Conservation (phyloP, 441 rosid species). For the Croton laevigatus region DNA sequence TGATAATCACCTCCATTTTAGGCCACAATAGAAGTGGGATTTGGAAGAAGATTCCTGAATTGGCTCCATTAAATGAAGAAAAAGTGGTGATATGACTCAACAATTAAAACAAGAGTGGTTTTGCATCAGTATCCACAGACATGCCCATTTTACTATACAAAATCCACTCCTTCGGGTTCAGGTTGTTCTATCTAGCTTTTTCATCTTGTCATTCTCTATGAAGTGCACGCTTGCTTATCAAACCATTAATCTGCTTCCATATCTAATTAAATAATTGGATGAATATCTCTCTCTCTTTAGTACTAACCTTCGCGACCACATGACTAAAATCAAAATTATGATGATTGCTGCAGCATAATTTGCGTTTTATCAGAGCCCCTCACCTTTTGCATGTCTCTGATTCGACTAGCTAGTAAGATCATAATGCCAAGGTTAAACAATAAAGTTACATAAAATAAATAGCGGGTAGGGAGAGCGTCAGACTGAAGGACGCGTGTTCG, state of each 20-base stretch:
- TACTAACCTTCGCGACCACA: neutral
- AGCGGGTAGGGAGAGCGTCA: constrained; percentile 99
- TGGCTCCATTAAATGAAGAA: too few relatives aligned
- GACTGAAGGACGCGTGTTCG: constrained; percentile 84
- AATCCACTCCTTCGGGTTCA: constrained; percentile 29
- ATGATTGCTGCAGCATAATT: too few relatives aligned
- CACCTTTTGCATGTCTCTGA: too few relatives aligned
- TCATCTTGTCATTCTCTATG: neutral
- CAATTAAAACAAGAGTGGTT: constrained; percentile 16
- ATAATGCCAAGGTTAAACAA: too few relatives aligned
- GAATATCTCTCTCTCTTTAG: too few relatives aligned
- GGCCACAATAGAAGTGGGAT: constrained; percentile 32
- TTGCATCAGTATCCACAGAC: constrained; percentile 28
- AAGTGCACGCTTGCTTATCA: neutral
- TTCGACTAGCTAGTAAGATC: too few relatives aligned
- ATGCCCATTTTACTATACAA: constrained; percentile 32
- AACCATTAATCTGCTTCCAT: too few relatives aligned
- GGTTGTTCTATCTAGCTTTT: constrained; percentile 30
- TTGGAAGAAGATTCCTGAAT: constrained; percentile 13
- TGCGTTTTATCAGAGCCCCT: too few relatives aligned
- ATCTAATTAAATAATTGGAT: too few relatives aligned
- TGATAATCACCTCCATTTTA: constrained; percentile 30
- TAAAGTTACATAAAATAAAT: too few relatives aligned
- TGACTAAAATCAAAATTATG: neutral
- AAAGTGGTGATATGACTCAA: constrained; percentile 23